Evolutionary conservation across 108 stramenopile species (phyloP).

Genomic region (Schizochytrium sp.): DNA sequence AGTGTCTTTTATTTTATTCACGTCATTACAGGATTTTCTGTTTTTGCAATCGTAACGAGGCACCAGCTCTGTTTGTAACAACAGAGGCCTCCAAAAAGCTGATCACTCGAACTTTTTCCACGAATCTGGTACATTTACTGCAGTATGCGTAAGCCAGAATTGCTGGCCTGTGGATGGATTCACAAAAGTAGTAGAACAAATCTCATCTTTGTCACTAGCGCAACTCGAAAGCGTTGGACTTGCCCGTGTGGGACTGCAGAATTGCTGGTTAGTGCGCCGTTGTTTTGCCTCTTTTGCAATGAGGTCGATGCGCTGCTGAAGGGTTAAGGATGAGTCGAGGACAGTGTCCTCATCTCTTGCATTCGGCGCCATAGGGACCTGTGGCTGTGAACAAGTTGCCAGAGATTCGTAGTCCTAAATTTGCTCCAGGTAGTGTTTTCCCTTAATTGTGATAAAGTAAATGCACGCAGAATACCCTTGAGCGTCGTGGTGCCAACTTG

Average conservation of each 20-base stretch:
- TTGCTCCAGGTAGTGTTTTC: background rate
- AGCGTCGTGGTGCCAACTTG: no score
- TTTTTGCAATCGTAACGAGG: background rate
- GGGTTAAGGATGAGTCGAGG: background rate
- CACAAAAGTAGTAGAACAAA: background rate
- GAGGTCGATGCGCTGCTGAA: constrained; percentile 36
- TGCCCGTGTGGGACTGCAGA: background rate
- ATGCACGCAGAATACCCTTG: no score
- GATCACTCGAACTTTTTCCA: constrained; percentile 23
- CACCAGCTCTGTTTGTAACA: background rate
- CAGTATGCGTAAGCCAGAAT: constrained; percentile 10
- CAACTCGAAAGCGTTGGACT: background rate
- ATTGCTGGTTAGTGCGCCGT: background rate
- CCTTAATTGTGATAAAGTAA: background rate
- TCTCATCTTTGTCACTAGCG: background rate
- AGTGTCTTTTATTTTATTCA: background rate
- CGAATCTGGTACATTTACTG: background rate
- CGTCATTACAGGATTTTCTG: background rate
- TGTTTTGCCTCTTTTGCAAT: constrained; percentile 24
- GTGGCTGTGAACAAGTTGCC: background rate
- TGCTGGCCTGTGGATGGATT: background rate
- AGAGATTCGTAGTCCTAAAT: background rate
- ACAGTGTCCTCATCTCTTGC: constrained; percentile 2
- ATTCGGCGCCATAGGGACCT: constrained; percentile 10
- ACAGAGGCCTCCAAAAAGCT: background rate